A percentile compares a stretch with the other conserved stretches of the same genome.
phyloP scores from a whole-genome alignment of 2,329 filamentous ascomycete species.

The Verticillium dahliae region DNA sequence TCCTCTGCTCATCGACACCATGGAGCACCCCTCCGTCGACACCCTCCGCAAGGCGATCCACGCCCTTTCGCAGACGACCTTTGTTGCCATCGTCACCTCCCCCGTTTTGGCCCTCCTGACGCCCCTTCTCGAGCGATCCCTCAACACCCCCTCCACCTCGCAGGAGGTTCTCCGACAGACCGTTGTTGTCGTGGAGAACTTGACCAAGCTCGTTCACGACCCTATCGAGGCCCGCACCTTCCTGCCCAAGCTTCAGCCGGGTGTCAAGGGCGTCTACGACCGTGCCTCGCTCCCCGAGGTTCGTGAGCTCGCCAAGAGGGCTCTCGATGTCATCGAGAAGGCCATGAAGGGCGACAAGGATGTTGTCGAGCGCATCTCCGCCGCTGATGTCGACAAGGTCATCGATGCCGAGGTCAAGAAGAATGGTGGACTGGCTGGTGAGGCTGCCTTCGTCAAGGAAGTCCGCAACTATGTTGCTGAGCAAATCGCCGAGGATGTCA shows the following conservation, averaged over 20 bases:
- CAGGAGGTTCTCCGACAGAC: conserved; percentile 95
- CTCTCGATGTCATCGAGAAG: conserved; percentile 81
- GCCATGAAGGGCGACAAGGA: conserved; percentile 74
- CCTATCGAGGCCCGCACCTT: conserved; percentile 92
- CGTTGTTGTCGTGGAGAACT: conserved; percentile 92
- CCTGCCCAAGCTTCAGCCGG: conserved; percentile 87
- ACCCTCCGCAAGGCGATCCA: conserved; percentile 94
- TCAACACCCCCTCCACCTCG: conserved; percentile 84
- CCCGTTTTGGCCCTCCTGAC: conserved; percentile 92
- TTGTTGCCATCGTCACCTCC: conserved; percentile 91
- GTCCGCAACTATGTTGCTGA: conserved; percentile 69
- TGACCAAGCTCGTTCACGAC: conserved; percentile 95
- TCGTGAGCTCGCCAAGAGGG: conserved; percentile 77
- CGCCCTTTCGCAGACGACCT: conserved; percentile 95
- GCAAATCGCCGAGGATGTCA: conserved; percentile 84
- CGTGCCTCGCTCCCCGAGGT: conserved; percentile 92
- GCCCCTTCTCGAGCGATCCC: conserved; percentile 84
- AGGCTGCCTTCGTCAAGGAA: conserved; percentile 59
- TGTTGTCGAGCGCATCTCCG: conserved; percentile 58
- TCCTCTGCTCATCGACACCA: conserved; percentile 85
- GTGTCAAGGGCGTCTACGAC: conserved; percentile 82
- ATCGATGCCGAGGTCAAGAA: conserved; percentile 72
- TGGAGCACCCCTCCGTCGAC: conserved; percentile 87
- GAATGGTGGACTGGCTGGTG: conserved; percentile 54
- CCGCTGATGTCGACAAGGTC: conserved; percentile 67